These are phyloP conservation scores for Poa pratensis DNA, from an alignment of 176 grass and related monocot species.

Conservation along the genomic window DNA sequence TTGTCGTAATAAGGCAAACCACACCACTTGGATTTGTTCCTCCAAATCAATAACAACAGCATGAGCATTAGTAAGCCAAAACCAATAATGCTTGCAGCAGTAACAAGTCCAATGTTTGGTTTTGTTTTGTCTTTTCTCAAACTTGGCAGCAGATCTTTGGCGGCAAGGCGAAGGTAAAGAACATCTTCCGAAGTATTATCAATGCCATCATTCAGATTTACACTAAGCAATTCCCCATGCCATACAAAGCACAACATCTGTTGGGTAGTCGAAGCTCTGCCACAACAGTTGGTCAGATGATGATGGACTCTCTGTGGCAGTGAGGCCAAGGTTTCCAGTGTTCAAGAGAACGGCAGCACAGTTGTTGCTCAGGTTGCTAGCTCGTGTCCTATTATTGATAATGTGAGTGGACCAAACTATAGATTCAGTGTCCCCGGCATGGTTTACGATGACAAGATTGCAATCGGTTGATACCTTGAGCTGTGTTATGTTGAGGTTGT, in stretches of 20 bases:
- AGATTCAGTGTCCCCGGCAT: not conserved
- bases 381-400: not conserved
- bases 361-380: not conserved
- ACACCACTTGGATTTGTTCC: not conserved
- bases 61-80: conserved; percentile 11
- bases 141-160: conserved; percentile 4
- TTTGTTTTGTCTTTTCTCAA: not conserved
- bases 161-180: conserved; percentile 11
- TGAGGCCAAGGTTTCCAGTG: not conserved
- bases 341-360: not conserved
- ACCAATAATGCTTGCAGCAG: conserved; percentile 12
- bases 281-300: conserved; percentile 1
- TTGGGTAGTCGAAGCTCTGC: conserved; percentile 14
- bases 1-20: not conserved
- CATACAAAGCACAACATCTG: conserved; percentile 7
- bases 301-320: not conserved
- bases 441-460: conserved; percentile 7
- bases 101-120: not conserved
- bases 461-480: not conserved
- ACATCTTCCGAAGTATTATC: conserved; percentile 14
- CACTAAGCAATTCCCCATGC: conserved; percentile 14
- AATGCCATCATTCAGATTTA: conserved; percentile 16
- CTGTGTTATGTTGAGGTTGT: not conserved
- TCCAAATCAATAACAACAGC: not conserved
- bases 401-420: conserved; percentile 8